Base-by-base conservation (phyloP, 306 rosid genomes). In the Cyclanthera cordifolia region DNA sequence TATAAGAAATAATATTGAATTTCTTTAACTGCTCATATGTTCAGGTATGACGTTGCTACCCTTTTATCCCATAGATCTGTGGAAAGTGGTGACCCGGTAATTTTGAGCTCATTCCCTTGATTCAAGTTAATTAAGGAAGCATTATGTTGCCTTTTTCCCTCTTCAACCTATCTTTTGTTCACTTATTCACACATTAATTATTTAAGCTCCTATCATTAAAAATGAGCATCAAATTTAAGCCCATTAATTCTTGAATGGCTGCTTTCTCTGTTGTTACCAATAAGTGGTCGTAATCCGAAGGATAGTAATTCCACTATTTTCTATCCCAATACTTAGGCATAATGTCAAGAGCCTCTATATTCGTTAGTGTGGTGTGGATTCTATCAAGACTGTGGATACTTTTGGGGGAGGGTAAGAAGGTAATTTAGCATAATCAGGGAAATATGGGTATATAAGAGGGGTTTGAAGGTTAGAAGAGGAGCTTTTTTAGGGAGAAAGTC, bases 71-170 rank as follows among this genome's bases (percentile, higher is more conserved):
- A 90, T 76, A 88, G 95, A 84, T 65, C 80, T 74, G 72, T 94
- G 90, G 99, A 94, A 82, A 76, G 80, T 70, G 81, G 80, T 71
- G 95, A 90, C 79, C 95, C 88, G 95, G 95, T 93, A 93, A 87
- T 79, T 77, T 69, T 82, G 39, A 48, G 57, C 76, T 64, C 73
- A 69, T 72, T 71, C 67, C 16, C 21, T 20, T 53, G 52, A 21
- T 37, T 48, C 46, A 69, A 13, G 6, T 43, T 13, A 39, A 37
- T 59, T 61, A 61, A 61, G 68, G 68, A 61, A 39, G 49, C 68
- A 43, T 6, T 34, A 6, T 43, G 69, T 21, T 64, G 52, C 34
- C n/a, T 43, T 23, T 23, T 32, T 23, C n/a, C 43, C 12, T 39
- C 24, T 64, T 61, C 23, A 64, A 64, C 14, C 53, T 64, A 20